phyloP scores from a whole-genome alignment of 2,329 filamentous ascomycete genomes.

The Penicillium sp. region DNA sequence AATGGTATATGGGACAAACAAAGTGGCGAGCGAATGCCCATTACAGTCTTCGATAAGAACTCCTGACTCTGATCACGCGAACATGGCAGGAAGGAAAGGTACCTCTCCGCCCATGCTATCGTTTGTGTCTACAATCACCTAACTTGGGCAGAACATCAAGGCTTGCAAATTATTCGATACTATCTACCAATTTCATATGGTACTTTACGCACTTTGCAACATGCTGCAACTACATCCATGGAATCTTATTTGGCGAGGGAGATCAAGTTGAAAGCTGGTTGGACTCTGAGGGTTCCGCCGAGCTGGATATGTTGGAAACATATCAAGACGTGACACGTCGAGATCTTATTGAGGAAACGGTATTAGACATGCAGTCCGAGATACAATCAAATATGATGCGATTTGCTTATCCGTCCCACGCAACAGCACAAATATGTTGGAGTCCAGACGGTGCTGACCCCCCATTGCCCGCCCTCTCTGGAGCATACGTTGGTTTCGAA shows the following conservation, averaged over 20 bases:
- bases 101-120: background rate
- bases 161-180: background rate
- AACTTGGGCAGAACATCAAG: background rate
- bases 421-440: background rate
- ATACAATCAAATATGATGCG: background rate
- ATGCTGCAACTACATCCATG: background rate
- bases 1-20: background rate
- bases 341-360: background rate
- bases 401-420: background rate
- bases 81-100: background rate
- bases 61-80: background rate
- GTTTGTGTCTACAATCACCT: too few relatives aligned
- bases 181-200: background rate
- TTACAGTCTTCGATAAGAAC: background rate
- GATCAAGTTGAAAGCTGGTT: background rate
- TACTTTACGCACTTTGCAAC: too few relatives aligned
- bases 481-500: too few relatives aligned
- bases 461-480: background rate
- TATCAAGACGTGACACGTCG: background rate
- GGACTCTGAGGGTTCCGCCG: background rate
- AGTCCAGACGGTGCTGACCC: background rate
- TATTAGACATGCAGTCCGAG: background rate
- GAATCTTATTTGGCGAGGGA: background rate
- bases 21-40: background rate
- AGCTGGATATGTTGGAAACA: too few relatives aligned